phyloP scores from a whole-genome alignment of 495 filamentous ascomycete genomes.

The Aspergillus nidulans region DNA sequence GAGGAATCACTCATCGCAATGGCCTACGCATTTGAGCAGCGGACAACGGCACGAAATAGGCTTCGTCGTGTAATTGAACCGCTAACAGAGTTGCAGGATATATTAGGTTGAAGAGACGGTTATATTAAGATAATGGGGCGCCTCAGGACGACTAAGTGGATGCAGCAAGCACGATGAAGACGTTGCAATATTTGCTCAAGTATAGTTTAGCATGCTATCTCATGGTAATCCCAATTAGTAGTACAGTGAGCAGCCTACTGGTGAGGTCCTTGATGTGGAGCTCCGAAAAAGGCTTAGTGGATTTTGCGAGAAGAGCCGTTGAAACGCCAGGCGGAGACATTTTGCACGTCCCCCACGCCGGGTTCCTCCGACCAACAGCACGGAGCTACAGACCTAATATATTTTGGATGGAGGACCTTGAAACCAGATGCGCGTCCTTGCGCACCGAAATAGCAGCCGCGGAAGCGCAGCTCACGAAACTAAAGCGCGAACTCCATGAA shows the following conservation, averaged over 20 bases:
- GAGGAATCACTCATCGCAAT: slow-evolving; percentile 59
- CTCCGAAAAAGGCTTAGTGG: neutral
- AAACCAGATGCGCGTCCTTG: slow-evolving; percentile 35
- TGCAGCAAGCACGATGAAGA: too few species aligned
- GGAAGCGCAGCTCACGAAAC: slow-evolving; percentile 31
- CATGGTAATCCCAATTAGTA: too few species aligned
- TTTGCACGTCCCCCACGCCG: neutral
- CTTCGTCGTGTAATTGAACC: slow-evolving; percentile 48
- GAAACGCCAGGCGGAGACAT: neutral
- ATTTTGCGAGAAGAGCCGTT: slow-evolving; percentile 9
- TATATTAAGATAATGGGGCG: neutral
- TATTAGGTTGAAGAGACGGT: neutral
- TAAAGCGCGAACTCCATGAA: slow-evolving; percentile 35
- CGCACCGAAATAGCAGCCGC: slow-evolving; percentile 38
- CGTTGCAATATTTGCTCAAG: too few species aligned
- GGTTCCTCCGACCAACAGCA: neutral
- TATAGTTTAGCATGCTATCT: too few species aligned
- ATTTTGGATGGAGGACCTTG: slow-evolving; percentile 18
- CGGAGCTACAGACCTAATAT: neutral
- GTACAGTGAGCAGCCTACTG: too few species aligned
- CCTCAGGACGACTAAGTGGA: too few species aligned
- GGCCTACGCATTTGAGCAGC: slow-evolving; percentile 66
- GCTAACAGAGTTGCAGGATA: slow-evolving; percentile 42
- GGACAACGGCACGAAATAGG: slow-evolving; percentile 46
- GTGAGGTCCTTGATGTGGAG: neutral